A percentile compares a stretch with the other conserved stretches of the same genome.
phyloP scores from a whole-genome alignment of 2,329 filamentous ascomycete species.

The Stemphylium lycopersici region DNA sequence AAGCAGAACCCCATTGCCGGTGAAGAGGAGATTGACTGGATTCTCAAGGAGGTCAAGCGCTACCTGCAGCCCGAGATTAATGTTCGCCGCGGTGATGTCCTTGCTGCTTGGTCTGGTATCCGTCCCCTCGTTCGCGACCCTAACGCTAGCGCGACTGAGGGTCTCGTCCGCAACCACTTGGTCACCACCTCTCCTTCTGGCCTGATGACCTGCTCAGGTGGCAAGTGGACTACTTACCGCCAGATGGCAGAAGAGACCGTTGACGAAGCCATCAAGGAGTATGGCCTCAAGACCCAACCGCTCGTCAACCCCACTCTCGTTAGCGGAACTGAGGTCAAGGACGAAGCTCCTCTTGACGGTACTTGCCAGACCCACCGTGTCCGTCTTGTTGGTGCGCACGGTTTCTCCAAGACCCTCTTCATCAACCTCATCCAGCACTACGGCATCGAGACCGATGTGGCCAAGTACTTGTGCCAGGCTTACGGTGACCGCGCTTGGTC shows the following conservation, averaged over 20 bases:
- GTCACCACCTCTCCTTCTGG: conserved; percentile 80
- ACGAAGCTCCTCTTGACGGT: conserved; percentile 73
- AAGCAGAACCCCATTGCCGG: conserved; percentile 75
- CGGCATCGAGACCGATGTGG: conserved; percentile 88
- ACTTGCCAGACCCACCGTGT: conserved; percentile 84
- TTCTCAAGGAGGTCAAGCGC: conserved; percentile 79
- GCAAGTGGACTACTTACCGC: conserved; percentile 92
- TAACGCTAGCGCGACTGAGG: conserved; percentile 83
- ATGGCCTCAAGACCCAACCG: conserved; percentile 65
- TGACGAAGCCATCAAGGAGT: conserved; percentile 75
- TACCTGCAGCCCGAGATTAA: conserved; percentile 86
- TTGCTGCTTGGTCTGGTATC: conserved; percentile 89
- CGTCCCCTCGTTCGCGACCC: conserved; percentile 85
- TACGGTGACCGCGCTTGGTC: conserved; percentile 95
- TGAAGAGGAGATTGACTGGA: conserved; percentile 87
- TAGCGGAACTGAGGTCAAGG: conserved; percentile 73
- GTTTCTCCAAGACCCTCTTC: conserved; percentile 88
- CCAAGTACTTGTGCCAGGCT: conserved; percentile 82
- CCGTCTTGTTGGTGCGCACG: conserved; percentile 81
- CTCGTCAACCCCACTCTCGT: conserved; percentile 68
- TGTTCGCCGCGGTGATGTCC: conserved; percentile 82
- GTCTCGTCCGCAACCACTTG: conserved; percentile 85
- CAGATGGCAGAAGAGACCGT: conserved; percentile 93
- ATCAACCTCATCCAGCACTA: conserved; percentile 96
- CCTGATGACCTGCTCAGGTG: conserved; percentile 82